These are phyloP conservation scores for Isatis lusitanica DNA, from an alignment of 441 rosid genomes.

Conservation along the genomic window DNA sequence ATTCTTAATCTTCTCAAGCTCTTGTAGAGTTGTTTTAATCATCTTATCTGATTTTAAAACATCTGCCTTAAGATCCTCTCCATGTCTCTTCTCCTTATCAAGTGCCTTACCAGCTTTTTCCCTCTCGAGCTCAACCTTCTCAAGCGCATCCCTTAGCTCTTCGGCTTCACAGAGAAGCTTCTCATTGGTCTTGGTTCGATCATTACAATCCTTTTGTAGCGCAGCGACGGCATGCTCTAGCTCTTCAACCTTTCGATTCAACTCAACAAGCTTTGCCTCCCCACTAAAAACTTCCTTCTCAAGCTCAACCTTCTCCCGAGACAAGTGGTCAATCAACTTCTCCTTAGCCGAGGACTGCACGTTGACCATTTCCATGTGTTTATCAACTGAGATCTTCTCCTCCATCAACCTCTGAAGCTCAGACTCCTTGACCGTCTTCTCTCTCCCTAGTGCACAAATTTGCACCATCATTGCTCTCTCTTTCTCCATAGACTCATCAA, in stretches of 20 bases:
- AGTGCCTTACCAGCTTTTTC: conserved; percentile 42
- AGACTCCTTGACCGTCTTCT: conserved; percentile 29
- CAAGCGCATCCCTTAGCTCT: conserved; percentile 38
- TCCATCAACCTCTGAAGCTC: conserved; percentile 21
- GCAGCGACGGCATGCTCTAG: conserved; percentile 36
- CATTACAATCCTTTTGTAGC: conserved; percentile 37
- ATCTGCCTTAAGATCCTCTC: conserved; percentile 36
- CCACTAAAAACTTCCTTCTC: conserved; percentile 40
- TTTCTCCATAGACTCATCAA: conserved; percentile 27
- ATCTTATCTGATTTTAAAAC: conserved; percentile 42
- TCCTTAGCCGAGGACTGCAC: conserved; percentile 40
- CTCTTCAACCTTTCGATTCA: conserved; percentile 43
- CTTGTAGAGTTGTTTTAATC: conserved; percentile 34
- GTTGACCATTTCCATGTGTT: conserved; percentile 25
- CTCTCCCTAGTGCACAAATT: conserved; percentile 28
- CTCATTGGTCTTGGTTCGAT: conserved; percentile 39
- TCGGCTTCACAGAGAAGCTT: conserved; percentile 37
- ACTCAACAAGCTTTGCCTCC: conserved; percentile 45
- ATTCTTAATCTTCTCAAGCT: conserved; percentile 31
- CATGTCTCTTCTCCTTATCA: conserved; percentile 44
- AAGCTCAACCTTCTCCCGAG: conserved; percentile 49
- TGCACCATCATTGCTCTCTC: conserved; percentile 2
- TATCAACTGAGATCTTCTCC: conserved; percentile 30
- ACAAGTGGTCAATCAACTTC: conserved; percentile 36
- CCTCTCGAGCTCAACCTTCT: conserved; percentile 41